Conservation (phyloP, 2,329 filamentous ascomycete genomes). For the Botrytis elliptica region DNA sequence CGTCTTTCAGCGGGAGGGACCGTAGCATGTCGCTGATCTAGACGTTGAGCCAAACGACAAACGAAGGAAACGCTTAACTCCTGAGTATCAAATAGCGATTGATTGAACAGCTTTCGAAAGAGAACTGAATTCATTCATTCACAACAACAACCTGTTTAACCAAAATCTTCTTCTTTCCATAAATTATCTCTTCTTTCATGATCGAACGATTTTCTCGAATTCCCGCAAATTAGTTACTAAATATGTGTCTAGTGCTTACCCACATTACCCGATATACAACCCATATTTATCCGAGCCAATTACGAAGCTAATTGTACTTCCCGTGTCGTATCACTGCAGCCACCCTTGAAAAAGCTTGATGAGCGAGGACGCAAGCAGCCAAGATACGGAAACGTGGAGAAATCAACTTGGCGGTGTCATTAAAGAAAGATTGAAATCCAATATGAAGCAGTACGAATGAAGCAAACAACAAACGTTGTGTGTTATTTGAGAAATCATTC, state of each 20-base stretch:
- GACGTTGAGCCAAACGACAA: neutral
- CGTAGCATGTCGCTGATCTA: neutral
- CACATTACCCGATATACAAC: neutral
- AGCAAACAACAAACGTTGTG: neutral
- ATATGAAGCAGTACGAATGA: neutral
- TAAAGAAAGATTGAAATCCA: neutral
- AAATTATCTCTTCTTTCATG: neutral
- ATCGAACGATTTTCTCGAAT: neutral
- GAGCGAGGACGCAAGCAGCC: neutral
- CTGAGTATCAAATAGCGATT: neutral
- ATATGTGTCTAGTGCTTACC: neutral
- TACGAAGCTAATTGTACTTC: neutral
- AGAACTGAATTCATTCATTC: neutral
- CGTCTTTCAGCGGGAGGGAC: neutral
- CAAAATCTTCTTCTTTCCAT: neutral
- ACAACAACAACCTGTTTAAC: neutral
- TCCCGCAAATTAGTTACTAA: neutral
- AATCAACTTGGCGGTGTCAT: neutral
- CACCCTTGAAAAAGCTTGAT: neutral
- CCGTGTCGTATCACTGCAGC: neutral
- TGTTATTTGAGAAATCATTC: constrained; percentile 5
- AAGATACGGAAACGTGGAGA: constrained; percentile 12
- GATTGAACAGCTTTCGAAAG: neutral
- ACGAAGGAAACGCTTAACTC: neutral
- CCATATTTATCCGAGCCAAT: neutral